A percentile compares a stretch with the other conserved stretches of the same genome.
phyloP scores from a whole-genome alignment of 2,329 filamentous ascomycete genomes.

The Akanthomyces dipterigenus region DNA sequence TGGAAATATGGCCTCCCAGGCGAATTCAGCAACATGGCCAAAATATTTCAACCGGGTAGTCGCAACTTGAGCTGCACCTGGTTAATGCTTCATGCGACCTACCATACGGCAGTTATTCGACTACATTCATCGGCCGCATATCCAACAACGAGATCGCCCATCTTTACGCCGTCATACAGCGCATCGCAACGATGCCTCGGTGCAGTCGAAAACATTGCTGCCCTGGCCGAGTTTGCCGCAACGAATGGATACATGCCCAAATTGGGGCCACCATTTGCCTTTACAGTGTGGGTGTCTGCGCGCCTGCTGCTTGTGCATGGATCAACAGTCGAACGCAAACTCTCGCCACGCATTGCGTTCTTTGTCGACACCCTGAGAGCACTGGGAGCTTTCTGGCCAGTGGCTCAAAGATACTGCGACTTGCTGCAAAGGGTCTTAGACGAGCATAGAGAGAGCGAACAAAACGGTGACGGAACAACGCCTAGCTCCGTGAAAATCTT shows the following conservation, averaged over 20 bases:
- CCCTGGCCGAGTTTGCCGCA: conserved; percentile 71
- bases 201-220: conserved; percentile 76
- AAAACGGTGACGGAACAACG: conserved; percentile 65
- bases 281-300: conserved; percentile 86
- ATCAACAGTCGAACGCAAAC: conserved; percentile 77
- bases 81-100: conserved; percentile 88
- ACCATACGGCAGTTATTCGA: conserved; percentile 83
- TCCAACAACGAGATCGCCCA: conserved; percentile 78
- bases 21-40: conserved; percentile 79
- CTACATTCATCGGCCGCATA: conserved; percentile 90
- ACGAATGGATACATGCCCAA: conserved; percentile 68
- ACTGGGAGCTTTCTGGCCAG: conserved; percentile 79
- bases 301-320: conserved; percentile 83
- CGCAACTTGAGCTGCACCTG: conserved; percentile 73
- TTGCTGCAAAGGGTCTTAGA: conserved; percentile 78
- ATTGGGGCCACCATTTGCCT: conserved; percentile 84
- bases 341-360: conserved; percentile 71
- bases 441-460: conserved; percentile 74
- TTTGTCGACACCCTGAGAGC: conserved; percentile 76
- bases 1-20: conserved; percentile 81
- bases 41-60: conserved; percentile 63
- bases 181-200: conserved; percentile 76
- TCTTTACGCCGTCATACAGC: conserved; percentile 83
- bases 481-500: conserved; percentile 81
- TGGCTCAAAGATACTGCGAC: conserved; percentile 73